phyloP scores from a whole-genome alignment of 208 protist species.

The Leishmania turanica region DNA sequence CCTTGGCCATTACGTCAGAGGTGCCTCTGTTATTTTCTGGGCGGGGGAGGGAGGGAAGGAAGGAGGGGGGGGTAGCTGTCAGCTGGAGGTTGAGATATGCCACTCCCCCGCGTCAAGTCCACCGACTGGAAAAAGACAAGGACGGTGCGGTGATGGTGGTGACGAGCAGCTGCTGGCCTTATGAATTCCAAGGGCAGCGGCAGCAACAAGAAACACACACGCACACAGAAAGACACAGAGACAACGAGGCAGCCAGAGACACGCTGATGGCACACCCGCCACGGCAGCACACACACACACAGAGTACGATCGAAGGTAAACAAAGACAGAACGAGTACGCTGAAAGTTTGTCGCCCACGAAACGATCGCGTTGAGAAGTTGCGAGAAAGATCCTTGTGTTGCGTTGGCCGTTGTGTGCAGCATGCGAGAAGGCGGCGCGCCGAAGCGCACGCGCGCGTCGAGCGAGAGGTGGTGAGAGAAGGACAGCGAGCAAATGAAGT shows the following conservation, averaged over 20 bases:
- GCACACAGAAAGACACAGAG: not conserved
- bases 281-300: not conserved
- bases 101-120: not conserved
- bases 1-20: constrained; percentile 84
- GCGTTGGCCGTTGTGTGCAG: not conserved
- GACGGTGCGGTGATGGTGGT: not conserved
- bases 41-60: not conserved
- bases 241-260: not conserved
- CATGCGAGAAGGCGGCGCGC: not conserved
- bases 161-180: not conserved
- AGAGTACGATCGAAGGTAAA: not conserved
- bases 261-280: not conserved
- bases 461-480: not conserved
- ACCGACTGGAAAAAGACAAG: not conserved
- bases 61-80: not conserved
- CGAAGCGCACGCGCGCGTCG: not conserved
- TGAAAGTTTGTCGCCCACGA: not conserved
- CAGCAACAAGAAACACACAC: constrained; percentile 1
- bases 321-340: not conserved
- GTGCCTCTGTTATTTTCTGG: too few species aligned
- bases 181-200: not conserved
- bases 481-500: not conserved
- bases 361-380: not conserved
- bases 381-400: not conserved
- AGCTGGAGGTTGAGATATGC: not conserved